Evolutionary conservation across 208 protist genomes (phyloP), one percentile per base, ranked within the genome.

Genomic region (Crithidia acanthocephali): DNA sequence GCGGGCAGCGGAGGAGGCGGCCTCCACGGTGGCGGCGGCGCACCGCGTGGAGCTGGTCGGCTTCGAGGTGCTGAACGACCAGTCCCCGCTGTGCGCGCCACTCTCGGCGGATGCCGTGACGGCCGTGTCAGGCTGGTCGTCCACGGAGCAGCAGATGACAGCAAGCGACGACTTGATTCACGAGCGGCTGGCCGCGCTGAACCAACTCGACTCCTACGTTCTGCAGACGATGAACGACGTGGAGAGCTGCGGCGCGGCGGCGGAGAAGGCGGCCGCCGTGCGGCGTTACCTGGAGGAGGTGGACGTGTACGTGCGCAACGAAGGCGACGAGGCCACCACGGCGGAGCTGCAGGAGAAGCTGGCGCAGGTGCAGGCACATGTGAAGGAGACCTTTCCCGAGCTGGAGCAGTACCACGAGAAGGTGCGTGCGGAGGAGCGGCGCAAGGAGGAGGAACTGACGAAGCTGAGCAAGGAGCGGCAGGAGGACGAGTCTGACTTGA

Each of bases 161-260:
- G 60, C 22, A 32, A 48, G 20, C 37, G 88, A 94, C 44, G 76
- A 70, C n/a, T 40, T 25, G 51, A 84, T 88, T 22, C 80, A 88
- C 56, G 69, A 72, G 42, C 81, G 86, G 1, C 78, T 91, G 20
- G 55, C 45, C 42, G 83, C 84, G 35, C 45, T 87, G 48, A 94
- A 94, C 60, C 60, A 78, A 50, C 73, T 94, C 20, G 88, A 94
- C 44, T 69, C 81, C 20, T 86, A 79, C 65, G 57, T 91, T 15
- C 72, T 94, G 47, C 84, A 92, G 69, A 80, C 79, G 23, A 72
- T 86, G 23, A 57, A 73, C 6, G 65, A 59, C 15, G 23, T 88
- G 11, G 80, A 88, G 30, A 48, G 45, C 23, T 87, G 79, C 60
- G 67, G 40, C 7, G 79, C 70, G 2, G 22, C 76, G 27, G 35